Conservation (phyloP, 495 filamentous ascomycete genomes). For the Daldinia vernicosa region DNA sequence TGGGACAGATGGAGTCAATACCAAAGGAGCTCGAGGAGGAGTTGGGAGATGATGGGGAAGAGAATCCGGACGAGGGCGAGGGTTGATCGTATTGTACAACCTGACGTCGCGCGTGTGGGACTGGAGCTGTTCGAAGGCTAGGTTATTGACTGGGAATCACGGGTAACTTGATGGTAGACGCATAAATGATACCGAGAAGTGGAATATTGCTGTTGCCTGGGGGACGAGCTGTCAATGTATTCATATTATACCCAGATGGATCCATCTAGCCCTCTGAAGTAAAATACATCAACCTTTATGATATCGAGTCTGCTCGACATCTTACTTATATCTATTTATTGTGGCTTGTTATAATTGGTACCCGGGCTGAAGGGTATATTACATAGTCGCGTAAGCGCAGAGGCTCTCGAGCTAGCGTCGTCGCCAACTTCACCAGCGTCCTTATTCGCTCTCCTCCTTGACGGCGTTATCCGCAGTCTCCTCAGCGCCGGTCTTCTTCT, state of each 20-base stretch:
- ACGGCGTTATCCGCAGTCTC: not conserved
- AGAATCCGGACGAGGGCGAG: constrained; percentile 39
- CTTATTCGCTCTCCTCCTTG: not conserved
- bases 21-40: constrained; percentile 44
- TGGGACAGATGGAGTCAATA: constrained; percentile 22
- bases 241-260: not conserved
- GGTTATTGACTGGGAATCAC: not conserved
- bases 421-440: not conserved
- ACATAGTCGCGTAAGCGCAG: no score
- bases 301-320: no score
- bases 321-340: no score
- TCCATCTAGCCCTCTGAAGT: not conserved
- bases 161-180: not conserved
- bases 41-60: constrained; percentile 45
- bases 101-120: no score
- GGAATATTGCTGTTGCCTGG: not conserved
- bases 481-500: not conserved
- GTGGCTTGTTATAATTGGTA: no score
- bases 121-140: not conserved
- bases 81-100: constrained; percentile 8
- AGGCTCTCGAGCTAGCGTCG: not conserved
- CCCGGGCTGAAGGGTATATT: no score
- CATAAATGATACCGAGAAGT: not conserved
- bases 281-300: no score
- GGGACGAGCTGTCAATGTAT: not conserved